A percentile compares a stretch with the other conserved stretches of the same genome.
These are phyloP conservation scores for Claviceps purpurea DNA, from an alignment of 2,329 filamentous ascomycete species.

Conservation along the genomic window DNA sequence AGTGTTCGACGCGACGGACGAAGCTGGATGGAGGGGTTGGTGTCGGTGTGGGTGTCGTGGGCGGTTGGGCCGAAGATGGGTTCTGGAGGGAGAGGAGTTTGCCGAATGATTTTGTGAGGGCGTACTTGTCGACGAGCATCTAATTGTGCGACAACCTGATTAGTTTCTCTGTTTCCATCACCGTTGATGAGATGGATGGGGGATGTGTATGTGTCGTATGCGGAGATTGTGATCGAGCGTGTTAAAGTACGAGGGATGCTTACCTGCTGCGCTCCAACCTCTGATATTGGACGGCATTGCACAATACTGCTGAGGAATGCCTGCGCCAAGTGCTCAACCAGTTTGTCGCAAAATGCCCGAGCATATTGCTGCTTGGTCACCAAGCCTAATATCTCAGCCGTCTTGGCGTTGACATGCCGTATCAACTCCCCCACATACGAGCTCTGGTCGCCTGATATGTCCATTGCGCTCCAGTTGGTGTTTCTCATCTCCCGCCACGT, in stretches of 20 bases:
- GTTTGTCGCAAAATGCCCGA: conserved; percentile 84
- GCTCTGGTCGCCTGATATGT: conserved; percentile 85
- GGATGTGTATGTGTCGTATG: not conserved
- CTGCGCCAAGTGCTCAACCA: conserved; percentile 76
- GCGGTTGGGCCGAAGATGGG: conserved; percentile 25
- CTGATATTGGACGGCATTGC: conserved; percentile 79
- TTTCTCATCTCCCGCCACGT: conserved; percentile 97
- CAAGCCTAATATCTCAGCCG: conserved; percentile 60
- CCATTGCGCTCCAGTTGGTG: conserved; percentile 87
- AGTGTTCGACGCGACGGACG: conserved; percentile 71
- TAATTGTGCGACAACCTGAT: conserved; percentile 20
- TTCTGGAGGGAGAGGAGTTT: conserved; percentile 54
- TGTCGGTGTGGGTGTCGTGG: no score
- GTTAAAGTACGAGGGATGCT: conserved; percentile 6
- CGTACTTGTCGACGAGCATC: conserved; percentile 94
- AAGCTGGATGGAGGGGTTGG: conserved; percentile 43
- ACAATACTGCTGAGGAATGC: conserved; percentile 75
- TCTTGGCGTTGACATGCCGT: conserved; percentile 54
- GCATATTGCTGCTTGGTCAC: conserved; percentile 89
- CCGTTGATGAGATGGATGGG: not conserved
- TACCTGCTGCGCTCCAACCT: conserved; percentile 86
- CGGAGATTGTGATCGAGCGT: no score
- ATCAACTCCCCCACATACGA: conserved; percentile 78
- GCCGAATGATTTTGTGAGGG: conserved; percentile 66
- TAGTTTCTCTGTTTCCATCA: not conserved